Conservation (phyloP, 176 grass and related monocot species). For the Tillandsia fasciculata region DNA sequence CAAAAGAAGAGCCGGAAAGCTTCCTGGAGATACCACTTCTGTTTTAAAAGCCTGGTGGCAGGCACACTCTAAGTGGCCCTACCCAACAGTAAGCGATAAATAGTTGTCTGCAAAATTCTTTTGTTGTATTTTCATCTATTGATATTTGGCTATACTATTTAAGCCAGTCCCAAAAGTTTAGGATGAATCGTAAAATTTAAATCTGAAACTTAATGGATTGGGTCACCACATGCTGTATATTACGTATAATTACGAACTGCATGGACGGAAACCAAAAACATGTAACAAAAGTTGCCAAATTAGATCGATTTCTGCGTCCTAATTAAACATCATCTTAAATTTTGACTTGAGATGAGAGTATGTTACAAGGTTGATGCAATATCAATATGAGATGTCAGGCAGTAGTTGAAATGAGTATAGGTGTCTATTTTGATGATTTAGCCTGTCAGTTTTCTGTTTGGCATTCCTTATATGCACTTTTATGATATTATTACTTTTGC, state of each 20-base stretch:
- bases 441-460: neutral
- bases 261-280: too few species aligned
- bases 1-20: slow-evolving; percentile 22
- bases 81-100: slow-evolving; percentile 13
- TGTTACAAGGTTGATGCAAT: too few species aligned
- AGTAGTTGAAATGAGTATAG: too few species aligned
- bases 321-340: too few species aligned
- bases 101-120: neutral
- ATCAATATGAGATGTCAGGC: too few species aligned
- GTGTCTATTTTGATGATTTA: neutral
- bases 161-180: neutral
- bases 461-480: neutral
- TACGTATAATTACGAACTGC: too few species aligned
- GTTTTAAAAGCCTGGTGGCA: slow-evolving; percentile 25
- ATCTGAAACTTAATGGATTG: too few species aligned
- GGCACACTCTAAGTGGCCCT: slow-evolving; percentile 24
- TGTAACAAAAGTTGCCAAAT: too few species aligned
- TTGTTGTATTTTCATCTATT: neutral
- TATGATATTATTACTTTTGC: neutral
- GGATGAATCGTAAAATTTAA: too few species aligned
- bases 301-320: too few species aligned
- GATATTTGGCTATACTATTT: neutral
- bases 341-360: too few species aligned
- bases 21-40: slow-evolving; percentile 15
- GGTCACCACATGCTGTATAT: too few species aligned